These are phyloP conservation scores for Lyophyllum semitale DNA, from an alignment of 768 basidiomycete genomes.

Conservation along the genomic window DNA sequence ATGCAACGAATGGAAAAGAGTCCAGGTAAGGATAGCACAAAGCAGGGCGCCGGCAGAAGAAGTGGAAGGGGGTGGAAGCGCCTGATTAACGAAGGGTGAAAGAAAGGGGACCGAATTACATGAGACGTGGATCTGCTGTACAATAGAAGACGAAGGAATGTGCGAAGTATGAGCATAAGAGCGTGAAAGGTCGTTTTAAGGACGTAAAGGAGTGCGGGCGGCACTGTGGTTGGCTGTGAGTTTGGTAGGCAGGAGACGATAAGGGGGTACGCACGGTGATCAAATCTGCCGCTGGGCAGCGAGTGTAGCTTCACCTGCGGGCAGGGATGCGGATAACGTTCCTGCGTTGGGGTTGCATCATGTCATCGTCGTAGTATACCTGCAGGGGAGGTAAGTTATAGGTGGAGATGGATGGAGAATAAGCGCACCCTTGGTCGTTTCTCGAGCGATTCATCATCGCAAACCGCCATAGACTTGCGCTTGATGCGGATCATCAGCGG, in stretches of 20 bases:
- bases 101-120: slow-evolving; percentile 9
- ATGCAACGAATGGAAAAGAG: not conserved
- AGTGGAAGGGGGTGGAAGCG: not conserved
- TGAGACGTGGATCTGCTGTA: not conserved
- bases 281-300: not conserved
- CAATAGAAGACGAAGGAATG: slow-evolving; percentile 11
- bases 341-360: slow-evolving; percentile 12
- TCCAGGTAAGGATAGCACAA: not conserved
- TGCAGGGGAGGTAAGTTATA: not conserved
- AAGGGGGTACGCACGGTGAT: not conserved
- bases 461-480: slow-evolving; percentile 35
- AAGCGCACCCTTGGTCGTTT: slow-evolving; percentile 41
- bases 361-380: slow-evolving; percentile 20
- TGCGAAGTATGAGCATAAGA: slow-evolving; percentile 2
- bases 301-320: slow-evolving; percentile 5
- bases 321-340: slow-evolving; percentile 17
- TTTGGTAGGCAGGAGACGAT: not conserved
- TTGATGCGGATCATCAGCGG: slow-evolving; percentile 33
- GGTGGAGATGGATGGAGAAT: not conserved
- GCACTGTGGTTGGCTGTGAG: not conserved
- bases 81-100: slow-evolving; percentile 7
- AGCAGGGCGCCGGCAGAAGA: not conserved
- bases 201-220: not conserved
- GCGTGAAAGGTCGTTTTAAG: slow-evolving; percentile 2
- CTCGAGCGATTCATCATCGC: slow-evolving; percentile 22